Base-by-base conservation (phyloP, 2,329 filamentous ascomycete genomes). In the Arthroderma sp. region DNA sequence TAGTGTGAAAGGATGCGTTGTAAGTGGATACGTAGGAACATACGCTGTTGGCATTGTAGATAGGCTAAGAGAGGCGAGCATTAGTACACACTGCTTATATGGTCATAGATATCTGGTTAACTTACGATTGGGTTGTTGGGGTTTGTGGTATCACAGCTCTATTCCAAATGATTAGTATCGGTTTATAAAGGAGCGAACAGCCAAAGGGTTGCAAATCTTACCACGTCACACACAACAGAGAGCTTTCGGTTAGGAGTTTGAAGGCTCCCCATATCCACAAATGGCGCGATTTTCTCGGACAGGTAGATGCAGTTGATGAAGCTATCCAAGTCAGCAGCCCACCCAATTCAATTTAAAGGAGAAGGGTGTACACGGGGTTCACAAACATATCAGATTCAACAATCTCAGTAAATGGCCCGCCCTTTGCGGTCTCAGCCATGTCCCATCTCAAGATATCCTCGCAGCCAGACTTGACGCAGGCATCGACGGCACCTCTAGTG, bases 281-380 rank as follows among this genome's bases (percentile, higher is more conserved):
- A 95, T 31, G 83, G 82, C 28, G 85, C 83, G 53, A 91, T 88
- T 61, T 81, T 77, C 54, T 78, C 71, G 49, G 73, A 78, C 36
- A 95, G 78, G 68, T 94, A 94, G 62, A 94, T 89, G 74, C 83
- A 87, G 71, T 91, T 93, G 62, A 91, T 73, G 60, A 87, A 85
- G 59, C 86, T 81, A 56, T 85, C 80, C 6, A 36, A 8, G 36
- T 49, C 15, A 47, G 49, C 55, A 43, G 58, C 55, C 33, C 4
- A 28, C 38, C 9, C 22, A 22, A 5, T 34, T 29, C 11, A 29
- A 40, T 10, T 30, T 3, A 32, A 6, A n/a, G 34, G 40, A 10
- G 37, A 22, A 22, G 15, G 15, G 15, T 3, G 3, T 22, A 3
- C 15, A 22, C 1, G 30, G 15, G 27, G 4, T 22, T 8, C 36